Evolutionary conservation across 129 eudicot species (phyloP).

Genomic region (Centaurea solstitialis): DNA sequence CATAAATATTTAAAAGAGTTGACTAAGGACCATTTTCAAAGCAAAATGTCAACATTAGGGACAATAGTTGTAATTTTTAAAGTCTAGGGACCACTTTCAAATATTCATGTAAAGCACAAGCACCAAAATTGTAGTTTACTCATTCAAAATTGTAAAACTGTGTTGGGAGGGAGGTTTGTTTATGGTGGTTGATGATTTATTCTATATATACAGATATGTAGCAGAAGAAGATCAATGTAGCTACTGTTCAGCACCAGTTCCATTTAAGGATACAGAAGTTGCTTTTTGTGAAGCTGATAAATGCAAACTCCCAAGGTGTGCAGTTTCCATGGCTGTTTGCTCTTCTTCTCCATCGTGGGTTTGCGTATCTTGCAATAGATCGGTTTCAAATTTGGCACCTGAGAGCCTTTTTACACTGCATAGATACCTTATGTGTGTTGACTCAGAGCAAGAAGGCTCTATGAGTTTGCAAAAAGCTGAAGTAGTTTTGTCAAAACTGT

Average conservation of each 20-base stretch:
- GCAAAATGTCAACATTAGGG: too few relatives aligned
- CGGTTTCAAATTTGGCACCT: slow-evolving; percentile 66
- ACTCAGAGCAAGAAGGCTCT: background rate
- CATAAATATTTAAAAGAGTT: too few relatives aligned
- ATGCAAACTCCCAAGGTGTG: slow-evolving; percentile 53
- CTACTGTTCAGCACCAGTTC: slow-evolving; percentile 70
- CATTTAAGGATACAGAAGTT: slow-evolving; percentile 65
- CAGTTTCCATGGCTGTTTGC: slow-evolving; percentile 67
- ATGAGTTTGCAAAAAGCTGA: background rate
- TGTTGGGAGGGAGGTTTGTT: too few relatives aligned
- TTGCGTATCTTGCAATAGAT: slow-evolving; percentile 73
- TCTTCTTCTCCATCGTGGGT: slow-evolving; percentile 68
- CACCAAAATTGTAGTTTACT: too few relatives aligned
- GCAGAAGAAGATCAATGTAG: slow-evolving; percentile 55
- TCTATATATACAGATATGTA: slow-evolving; percentile 21
- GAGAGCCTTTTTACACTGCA: slow-evolving; percentile 41
- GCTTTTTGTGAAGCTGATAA: slow-evolving; percentile 54
- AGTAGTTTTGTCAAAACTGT: slow-evolving; percentile 33
- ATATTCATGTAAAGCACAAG: too few relatives aligned
- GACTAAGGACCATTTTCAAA: too few relatives aligned
- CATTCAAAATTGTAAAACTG: background rate
- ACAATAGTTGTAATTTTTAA: too few relatives aligned
- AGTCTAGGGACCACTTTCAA: too few relatives aligned
- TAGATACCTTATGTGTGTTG: slow-evolving; percentile 37
- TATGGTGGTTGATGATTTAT: too few relatives aligned